Conservation (phyloP, 345 rosid species). For the Citrus medica region DNA sequence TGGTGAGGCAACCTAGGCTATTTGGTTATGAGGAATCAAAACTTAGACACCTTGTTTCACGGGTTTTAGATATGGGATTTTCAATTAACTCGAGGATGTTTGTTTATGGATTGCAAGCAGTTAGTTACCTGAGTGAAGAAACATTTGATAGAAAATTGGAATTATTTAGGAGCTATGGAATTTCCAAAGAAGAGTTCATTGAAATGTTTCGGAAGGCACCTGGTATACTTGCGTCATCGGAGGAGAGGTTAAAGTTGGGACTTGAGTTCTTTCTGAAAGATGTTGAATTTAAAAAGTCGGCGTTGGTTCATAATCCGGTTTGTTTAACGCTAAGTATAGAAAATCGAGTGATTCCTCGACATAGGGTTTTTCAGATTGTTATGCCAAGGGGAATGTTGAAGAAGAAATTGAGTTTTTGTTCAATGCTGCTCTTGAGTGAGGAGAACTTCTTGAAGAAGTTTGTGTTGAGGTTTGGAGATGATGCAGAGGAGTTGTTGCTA, state of each 20-base stretch:
- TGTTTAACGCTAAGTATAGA: constrained; percentile 30
- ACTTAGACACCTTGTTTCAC: constrained; percentile 18
- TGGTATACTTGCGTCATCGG: constrained; percentile 17
- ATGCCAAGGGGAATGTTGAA: constrained; percentile 27
- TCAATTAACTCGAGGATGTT: constrained; percentile 40
- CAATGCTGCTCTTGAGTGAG: constrained; percentile 6
- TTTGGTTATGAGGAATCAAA: constrained; percentile 13
- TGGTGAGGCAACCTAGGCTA: constrained; percentile 32
- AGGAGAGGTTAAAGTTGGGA: constrained; percentile 29
- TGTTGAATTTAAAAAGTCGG: constrained; percentile 19
- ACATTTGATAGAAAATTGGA: constrained; percentile 28
- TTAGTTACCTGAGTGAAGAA: constrained; percentile 28
- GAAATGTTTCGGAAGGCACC: constrained; percentile 35
- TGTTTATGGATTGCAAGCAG: constrained; percentile 26
- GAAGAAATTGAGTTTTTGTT: constrained; percentile 16
- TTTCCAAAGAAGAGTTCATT: constrained; percentile 22
- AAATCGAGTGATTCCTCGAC: constrained; percentile 34
- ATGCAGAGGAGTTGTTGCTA: constrained; percentile 25
- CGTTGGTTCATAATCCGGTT: not conserved
- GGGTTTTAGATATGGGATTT: constrained; percentile 30
- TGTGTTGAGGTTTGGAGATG: constrained; percentile 25
- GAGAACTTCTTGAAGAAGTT: constrained; percentile 26
- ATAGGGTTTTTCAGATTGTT: constrained; percentile 28
- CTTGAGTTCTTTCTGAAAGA: constrained; percentile 26
- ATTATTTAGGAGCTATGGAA: constrained; percentile 26